Percentiles rank a stretch among this genome's conserved stretches.
These are phyloP conservation scores for Rubroboletus pulcherrimus DNA, from an alignment of 768 basidiomycete genomes.

Conservation along the genomic window DNA sequence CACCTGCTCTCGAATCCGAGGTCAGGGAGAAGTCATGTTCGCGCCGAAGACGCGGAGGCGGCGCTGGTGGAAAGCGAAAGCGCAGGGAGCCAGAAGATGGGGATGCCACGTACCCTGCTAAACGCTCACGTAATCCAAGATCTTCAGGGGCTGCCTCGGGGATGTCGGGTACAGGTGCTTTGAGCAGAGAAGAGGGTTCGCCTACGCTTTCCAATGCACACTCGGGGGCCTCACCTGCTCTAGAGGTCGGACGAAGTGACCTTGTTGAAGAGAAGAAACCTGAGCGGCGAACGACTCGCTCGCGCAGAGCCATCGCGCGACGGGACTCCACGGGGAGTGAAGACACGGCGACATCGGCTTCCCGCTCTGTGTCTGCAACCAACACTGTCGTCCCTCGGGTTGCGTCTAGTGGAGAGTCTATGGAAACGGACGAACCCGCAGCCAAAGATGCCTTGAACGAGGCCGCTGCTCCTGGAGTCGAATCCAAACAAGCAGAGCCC, in stretches of 20 bases:
- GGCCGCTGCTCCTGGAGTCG: neutral
- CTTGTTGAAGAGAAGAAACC: slow-evolving; percentile 21
- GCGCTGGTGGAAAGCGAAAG: slow-evolving; percentile 46
- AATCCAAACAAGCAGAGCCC: slow-evolving; percentile 3
- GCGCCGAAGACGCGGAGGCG: slow-evolving; percentile 44
- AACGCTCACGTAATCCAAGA: slow-evolving; percentile 55
- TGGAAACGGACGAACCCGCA: slow-evolving; percentile 12
- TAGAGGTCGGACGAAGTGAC: slow-evolving; percentile 15
- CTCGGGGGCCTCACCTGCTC: slow-evolving; percentile 21
- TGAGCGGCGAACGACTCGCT: slow-evolving; percentile 48
- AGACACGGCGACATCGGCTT: slow-evolving; percentile 36
- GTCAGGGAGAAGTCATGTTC: slow-evolving; percentile 47
- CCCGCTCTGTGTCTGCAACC: slow-evolving; percentile 31
- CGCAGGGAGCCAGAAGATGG: slow-evolving; percentile 59
- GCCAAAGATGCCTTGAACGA: slow-evolving; percentile 5
- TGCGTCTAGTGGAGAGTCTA: slow-evolving; percentile 13
- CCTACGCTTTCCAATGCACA: slow-evolving; percentile 33
- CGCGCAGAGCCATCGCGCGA: slow-evolving; percentile 38
- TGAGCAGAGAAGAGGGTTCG: slow-evolving; percentile 41
- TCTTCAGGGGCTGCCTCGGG: slow-evolving; percentile 26
- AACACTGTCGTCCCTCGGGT: slow-evolving; percentile 7
- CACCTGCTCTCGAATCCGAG: slow-evolving; percentile 23
- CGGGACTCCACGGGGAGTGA: slow-evolving; percentile 54
- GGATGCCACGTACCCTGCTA: slow-evolving; percentile 69
- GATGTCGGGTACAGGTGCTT: slow-evolving; percentile 14